phyloP scores from a whole-genome alignment of 345 rosid species.

The Rhizophora apiculata region DNA sequence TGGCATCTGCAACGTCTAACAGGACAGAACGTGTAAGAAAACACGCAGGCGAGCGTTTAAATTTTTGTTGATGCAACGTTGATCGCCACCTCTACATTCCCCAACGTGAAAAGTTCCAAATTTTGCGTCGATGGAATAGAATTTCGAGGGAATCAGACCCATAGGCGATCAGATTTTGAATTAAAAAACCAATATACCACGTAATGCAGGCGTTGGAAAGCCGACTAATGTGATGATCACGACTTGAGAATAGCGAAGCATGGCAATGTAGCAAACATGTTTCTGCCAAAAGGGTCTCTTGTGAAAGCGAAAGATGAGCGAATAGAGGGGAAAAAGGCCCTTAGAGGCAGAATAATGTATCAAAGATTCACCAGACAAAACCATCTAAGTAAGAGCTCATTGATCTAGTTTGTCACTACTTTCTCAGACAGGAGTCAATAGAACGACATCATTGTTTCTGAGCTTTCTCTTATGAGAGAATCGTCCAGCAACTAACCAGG shows the following conservation, averaged over 20 bases:
- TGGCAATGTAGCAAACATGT: constrained; percentile 2
- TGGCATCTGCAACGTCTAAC: too few relatives aligned
- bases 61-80: too few relatives aligned
- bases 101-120: too few relatives aligned
- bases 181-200: too few relatives aligned
- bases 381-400: constrained; percentile 32
- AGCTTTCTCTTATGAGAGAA: background rate
- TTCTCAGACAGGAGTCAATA: constrained; percentile 20
- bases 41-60: too few relatives aligned
- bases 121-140: too few relatives aligned
- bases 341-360: background rate
- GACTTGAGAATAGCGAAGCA: background rate
- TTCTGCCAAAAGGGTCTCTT: background rate
- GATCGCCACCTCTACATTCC: too few relatives aligned
- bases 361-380: constrained; percentile 20
- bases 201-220: too few relatives aligned
- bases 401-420: constrained; percentile 14
- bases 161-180: too few relatives aligned
- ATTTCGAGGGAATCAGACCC: too few relatives aligned
- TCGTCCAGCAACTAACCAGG: background rate
- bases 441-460: constrained; percentile 18
- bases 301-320: constrained; percentile 4
- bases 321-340: too few relatives aligned
- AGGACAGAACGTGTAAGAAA: too few relatives aligned
- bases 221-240: background rate